A percentile compares a stretch with the other conserved stretches of the same genome.
Evolutionary conservation across 495 filamentous ascomycete genomes (phyloP).

Genomic region (Letharia columbiana): DNA sequence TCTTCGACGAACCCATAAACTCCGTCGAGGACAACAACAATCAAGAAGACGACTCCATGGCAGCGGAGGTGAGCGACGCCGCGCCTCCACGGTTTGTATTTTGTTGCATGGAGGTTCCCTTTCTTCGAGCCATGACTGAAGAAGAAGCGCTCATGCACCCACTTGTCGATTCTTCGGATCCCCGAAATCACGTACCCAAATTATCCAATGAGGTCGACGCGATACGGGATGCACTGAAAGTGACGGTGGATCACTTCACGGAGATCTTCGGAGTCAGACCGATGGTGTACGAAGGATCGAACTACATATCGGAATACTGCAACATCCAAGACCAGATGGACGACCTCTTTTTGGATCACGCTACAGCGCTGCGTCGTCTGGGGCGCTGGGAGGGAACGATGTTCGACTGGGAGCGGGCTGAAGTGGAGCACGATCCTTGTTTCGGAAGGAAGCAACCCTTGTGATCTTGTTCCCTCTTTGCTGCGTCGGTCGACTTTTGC

Average conservation of each 20-base stretch:
- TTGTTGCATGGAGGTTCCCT: neutral
- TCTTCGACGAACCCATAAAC: neutral
- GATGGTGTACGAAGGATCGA: neutral
- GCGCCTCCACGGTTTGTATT: neutral
- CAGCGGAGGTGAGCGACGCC: neutral
- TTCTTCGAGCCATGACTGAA: neutral
- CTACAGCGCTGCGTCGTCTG: neutral
- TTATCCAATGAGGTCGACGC: neutral
- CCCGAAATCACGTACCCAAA: neutral
- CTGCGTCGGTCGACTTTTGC: neutral
- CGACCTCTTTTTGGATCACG: neutral
- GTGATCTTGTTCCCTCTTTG: neutral
- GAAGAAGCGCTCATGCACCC: neutral
- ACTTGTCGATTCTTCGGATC: neutral
- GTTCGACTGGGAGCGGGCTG: neutral
- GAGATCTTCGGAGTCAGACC: neutral
- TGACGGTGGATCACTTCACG: neutral
- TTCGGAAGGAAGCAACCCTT: neutral
- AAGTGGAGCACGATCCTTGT: neutral
- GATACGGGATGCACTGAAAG: neutral
- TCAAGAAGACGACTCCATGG: neutral
- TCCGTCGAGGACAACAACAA: neutral
- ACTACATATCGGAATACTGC: constrained; percentile 1
- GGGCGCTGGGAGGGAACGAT: neutral
- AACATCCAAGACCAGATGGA: constrained; percentile 3